These are phyloP conservation scores for Scytalidium lignicola DNA, from an alignment of 2,329 filamentous ascomycete species.

Conservation along the genomic window DNA sequence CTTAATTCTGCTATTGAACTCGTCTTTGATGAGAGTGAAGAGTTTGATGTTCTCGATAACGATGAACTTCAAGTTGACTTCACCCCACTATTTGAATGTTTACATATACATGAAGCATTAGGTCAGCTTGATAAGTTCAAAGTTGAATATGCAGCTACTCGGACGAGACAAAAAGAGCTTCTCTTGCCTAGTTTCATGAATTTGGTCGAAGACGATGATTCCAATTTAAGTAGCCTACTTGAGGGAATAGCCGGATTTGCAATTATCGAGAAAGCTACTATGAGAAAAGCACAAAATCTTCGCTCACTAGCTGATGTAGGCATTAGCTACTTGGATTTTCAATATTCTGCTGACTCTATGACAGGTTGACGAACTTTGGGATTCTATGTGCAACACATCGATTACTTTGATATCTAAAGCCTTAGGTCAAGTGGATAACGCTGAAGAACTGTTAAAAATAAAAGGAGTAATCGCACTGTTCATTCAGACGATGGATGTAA, in stretches of 20 bases:
- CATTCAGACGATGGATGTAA: slow-evolving; percentile 94
- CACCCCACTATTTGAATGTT: slow-evolving; percentile 84
- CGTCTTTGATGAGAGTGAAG: slow-evolving; percentile 90
- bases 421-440: slow-evolving; percentile 74
- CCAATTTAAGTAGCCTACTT: slow-evolving; percentile 80
- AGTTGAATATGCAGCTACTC: slow-evolving; percentile 84
- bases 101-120: slow-evolving; percentile 94
- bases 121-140: slow-evolving; percentile 90
- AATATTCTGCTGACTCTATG: slow-evolving; percentile 10
- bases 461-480: slow-evolving; percentile 91
- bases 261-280: slow-evolving; percentile 91
- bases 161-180: slow-evolving; percentile 86
- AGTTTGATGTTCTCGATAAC: slow-evolving; percentile 93
- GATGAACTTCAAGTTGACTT: slow-evolving; percentile 95
- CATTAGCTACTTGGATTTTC: slow-evolving; percentile 1
- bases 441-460: slow-evolving; percentile 86
- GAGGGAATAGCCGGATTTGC: slow-evolving; percentile 95
- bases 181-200: slow-evolving; percentile 73
- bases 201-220: slow-evolving; percentile 75
- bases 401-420: slow-evolving; percentile 78
- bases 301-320: slow-evolving; percentile 76
- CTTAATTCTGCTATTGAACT: slow-evolving; percentile 94
- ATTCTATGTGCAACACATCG: slow-evolving; percentile 89
- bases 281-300: slow-evolving; percentile 78
- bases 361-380: slow-evolving; percentile 95